phyloP scores from a whole-genome alignment of 257 asterid species.

The Nicotiana noctiflora region DNA sequence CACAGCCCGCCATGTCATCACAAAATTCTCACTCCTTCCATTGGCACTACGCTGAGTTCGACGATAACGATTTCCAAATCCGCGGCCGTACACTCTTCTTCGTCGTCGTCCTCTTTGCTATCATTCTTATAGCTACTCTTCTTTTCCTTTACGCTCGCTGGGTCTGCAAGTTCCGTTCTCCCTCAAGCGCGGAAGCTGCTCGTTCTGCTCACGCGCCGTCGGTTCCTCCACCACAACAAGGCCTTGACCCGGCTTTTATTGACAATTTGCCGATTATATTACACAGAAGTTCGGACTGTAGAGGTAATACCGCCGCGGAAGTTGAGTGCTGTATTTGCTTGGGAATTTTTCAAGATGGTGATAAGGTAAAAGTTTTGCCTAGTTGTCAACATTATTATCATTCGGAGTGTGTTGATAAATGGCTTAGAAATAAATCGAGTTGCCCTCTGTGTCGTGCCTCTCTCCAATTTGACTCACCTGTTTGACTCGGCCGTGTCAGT shows the following conservation, averaged over 20 bases:
- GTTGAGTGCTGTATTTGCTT: constrained; percentile 51
- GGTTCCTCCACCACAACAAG: constrained; percentile 20
- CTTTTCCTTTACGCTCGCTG: constrained; percentile 56
- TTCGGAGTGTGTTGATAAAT: constrained; percentile 21
- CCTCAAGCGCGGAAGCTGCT: constrained; percentile 2
- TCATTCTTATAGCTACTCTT: constrained; percentile 33
- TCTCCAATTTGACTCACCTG: background rate
- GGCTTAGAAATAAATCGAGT: constrained; percentile 12
- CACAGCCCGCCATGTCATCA: background rate
- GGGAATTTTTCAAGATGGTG: constrained; percentile 27
- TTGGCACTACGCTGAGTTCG: constrained; percentile 74
- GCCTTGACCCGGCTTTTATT: constrained; percentile 47
- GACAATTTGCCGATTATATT: constrained; percentile 39
- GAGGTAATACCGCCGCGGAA: background rate
- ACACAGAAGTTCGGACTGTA: constrained; percentile 19
- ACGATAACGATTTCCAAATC: constrained; percentile 65
- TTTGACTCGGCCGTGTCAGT: background rate
- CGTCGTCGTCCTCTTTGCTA: constrained; percentile 46
- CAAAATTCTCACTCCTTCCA: constrained; percentile 39
- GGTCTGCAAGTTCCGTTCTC: constrained; percentile 38
- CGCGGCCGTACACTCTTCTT: constrained; percentile 67
- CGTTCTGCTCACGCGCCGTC: constrained; percentile 34
- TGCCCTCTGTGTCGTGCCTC: constrained; percentile 14
- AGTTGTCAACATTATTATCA: constrained; percentile 29
- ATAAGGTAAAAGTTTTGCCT: constrained; percentile 30